Evolutionary conservation across 129 eudicot genomes (phyloP), one percentile per base, ranked within the genome.

Genomic region (Centaurea solstitialis): DNA sequence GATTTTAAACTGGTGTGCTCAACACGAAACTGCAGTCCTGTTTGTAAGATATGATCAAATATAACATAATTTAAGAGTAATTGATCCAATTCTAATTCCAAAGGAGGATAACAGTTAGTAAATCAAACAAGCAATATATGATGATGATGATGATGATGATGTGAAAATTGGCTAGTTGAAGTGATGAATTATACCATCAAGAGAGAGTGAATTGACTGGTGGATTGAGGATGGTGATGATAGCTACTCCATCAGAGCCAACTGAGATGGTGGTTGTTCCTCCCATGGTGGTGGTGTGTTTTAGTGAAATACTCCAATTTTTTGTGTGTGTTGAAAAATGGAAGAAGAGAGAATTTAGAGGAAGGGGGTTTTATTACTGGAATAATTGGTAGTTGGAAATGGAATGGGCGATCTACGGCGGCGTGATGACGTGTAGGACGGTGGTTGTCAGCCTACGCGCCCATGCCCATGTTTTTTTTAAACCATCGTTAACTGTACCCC

Each of bases 161-260:
- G 33, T 61, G 7, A 33, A 47, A 76, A 35, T 20, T 68, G 75
- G 23, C 68, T 40, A 0, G 33, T 24, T 4, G 22, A 68, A 23
- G 9, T 41, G 47, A 76, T 17, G n/a, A n/a, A n/a, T n/a, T n/a
- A n/a, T 94, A 94, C 99, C 99, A 70, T 94, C 94, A 47, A 92
- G 50, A 17, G 99, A 87, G 6, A 95, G 99, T 70, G 99, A 95
- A 88, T 95, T 95, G 74, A 95, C 99, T 26, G 99, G 99, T 66
- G 99, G 99, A 65, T 95, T 95, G 66, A 88, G 74, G 87, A 95
- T 89, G 82, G 99, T 93, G 90, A 95, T 93, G 83, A 95, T 37
- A 40, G 94, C 99, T 5, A 95, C 98, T 12, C 99, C 99, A 83
- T 93, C 99, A 24, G 94, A 82, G 30, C 98, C 99, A 75, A 95